phyloP scores from a whole-genome alignment of 805 yeast genomes.

The Sungouiella thailandica region DNA sequence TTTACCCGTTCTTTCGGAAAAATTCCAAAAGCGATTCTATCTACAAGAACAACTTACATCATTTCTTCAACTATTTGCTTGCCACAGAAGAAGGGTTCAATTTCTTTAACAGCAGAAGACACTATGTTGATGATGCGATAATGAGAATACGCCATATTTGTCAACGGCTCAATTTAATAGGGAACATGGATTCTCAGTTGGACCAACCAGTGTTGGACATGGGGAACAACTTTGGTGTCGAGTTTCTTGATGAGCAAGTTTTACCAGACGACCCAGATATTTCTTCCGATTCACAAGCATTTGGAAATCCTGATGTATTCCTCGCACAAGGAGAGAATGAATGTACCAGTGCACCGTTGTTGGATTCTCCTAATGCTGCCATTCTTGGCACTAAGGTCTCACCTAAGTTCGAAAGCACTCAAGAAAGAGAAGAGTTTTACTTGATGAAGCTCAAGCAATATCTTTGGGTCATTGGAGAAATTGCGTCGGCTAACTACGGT shows the following conservation, averaged over 20 bases:
- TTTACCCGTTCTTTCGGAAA: constrained; percentile 21
- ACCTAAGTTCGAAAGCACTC: too few relatives aligned
- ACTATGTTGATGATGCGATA: constrained; percentile 37
- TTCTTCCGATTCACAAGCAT: too few relatives aligned
- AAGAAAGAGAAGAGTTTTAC: constrained; percentile 21
- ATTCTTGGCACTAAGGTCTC: too few relatives aligned
- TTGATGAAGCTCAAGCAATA: constrained; percentile 56
- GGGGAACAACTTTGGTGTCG: too few relatives aligned
- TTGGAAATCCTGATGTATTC: too few relatives aligned
- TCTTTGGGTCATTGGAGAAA: constrained; percentile 83
- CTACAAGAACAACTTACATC: constrained; percentile 24
- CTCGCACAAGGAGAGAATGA: too few relatives aligned
- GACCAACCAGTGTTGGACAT: too few relatives aligned
- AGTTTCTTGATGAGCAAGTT: too few relatives aligned
- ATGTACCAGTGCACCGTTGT: too few relatives aligned
- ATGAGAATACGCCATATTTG: constrained; percentile 8
- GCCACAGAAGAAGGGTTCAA: constrained; percentile 77
- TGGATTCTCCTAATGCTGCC: too few relatives aligned
- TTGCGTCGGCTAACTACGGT: constrained; percentile 71
- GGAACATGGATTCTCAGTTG: too few relatives aligned
- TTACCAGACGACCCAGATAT: too few relatives aligned
- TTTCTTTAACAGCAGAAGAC: constrained; percentile 39
- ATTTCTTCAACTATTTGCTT: constrained; percentile 76
- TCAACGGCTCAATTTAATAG: constrained; percentile 7
- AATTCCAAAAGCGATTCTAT: background rate